phyloP scores from a whole-genome alignment of 257 asterid genomes.

The Solanum pinnatisectum region DNA sequence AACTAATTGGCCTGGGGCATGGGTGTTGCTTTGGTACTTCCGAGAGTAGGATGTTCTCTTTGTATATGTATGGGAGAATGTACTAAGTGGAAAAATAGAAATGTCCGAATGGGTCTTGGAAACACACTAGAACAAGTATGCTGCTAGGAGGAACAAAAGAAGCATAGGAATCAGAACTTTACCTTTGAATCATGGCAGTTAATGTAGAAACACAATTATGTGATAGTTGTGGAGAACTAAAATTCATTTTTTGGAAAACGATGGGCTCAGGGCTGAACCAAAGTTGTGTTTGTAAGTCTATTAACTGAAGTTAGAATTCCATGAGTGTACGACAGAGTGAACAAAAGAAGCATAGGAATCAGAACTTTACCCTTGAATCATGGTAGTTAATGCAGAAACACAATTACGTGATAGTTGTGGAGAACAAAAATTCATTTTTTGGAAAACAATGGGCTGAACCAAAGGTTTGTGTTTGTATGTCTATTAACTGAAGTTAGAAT shows the following conservation, averaged over 20 bases:
- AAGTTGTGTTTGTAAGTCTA: background rate
- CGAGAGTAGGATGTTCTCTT: background rate
- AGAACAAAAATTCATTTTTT: background rate
- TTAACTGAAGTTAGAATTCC: background rate
- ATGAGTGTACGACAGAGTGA: background rate
- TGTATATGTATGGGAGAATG: background rate
- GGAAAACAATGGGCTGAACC: background rate
- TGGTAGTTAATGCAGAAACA: background rate
- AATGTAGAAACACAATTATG: background rate
- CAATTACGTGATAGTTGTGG: background rate
- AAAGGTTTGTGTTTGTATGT: background rate
- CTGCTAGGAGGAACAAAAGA: background rate
- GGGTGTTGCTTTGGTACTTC: background rate
- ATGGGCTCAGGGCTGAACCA: background rate
- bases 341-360: background rate
- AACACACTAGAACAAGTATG: background rate
- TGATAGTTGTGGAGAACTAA: background rate
- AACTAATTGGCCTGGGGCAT: background rate
- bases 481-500: background rate
- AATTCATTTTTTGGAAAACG: background rate
- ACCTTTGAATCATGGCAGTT: background rate
- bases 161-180: background rate
- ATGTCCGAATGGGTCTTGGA: background rate
- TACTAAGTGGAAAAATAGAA: background rate
- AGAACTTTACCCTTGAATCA: background rate